Evolutionary conservation across 2,329 filamentous ascomycete genomes (phyloP).

Genomic region (Cordyceps farinosa): DNA sequence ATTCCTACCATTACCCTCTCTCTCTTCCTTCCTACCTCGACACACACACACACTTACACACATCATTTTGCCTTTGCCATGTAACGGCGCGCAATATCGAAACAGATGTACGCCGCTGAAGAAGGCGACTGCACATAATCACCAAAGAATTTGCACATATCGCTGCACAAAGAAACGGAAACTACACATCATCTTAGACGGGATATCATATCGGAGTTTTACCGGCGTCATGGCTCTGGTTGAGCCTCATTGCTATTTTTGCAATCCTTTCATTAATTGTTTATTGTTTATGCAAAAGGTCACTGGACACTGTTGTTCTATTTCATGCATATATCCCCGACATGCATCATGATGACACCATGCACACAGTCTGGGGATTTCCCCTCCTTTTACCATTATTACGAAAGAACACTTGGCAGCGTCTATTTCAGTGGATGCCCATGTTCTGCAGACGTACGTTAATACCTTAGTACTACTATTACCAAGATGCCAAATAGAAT

Average conservation of each 20-base stretch:
- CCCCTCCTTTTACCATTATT: not conserved
- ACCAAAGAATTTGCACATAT: not conserved
- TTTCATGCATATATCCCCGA: not conserved
- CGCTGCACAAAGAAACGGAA: not conserved
- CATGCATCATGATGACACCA: not conserved
- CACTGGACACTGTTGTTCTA: not conserved
- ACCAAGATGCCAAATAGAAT: no score
- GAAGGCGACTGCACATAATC: not conserved
- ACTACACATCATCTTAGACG: not conserved
- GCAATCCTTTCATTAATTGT: not conserved
- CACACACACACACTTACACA: not conserved
- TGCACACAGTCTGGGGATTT: not conserved
- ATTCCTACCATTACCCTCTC: no score
- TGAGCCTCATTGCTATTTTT: slow-evolving; percentile 1
- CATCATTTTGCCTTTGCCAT: not conserved
- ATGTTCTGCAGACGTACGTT: no score
- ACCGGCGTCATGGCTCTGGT: not conserved
- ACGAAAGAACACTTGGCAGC: no score
- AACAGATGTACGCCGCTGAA: not conserved
- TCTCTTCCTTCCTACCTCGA: no score
- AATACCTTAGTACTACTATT: no score
- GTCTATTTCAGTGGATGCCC: no score
- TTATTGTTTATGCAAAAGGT: not conserved
- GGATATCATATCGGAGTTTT: not conserved
- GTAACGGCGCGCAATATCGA: not conserved